Base-by-base conservation (phyloP, 345 rosid genomes). In the Camelina sativa region DNA sequence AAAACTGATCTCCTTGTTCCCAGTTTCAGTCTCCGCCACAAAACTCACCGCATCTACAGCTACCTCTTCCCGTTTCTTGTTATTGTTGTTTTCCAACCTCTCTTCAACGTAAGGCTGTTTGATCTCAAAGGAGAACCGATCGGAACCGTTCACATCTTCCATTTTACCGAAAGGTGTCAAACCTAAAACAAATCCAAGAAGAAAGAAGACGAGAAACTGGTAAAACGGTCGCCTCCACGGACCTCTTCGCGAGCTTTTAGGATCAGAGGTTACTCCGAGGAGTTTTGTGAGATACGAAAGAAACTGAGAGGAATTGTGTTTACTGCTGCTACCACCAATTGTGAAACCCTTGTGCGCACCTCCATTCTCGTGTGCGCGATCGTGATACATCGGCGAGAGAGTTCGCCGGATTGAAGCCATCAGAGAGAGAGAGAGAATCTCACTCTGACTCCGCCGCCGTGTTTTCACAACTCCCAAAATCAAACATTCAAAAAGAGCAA, bases 321-420 rank as follows among this genome's bases (percentile, higher is more conserved):
- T 85, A 20, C 55, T 56, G 67, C 79, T 84, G 12, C 62, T 59
- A 30, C 62, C 72, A 22, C 74, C 85, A 48, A 72, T 71, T n/a
- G 80, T 54, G 34, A 82, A 79, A 44, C 61, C 63, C 68, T 78
- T 86, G 61, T 71, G 79, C 28, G 83, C 73, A 19, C 76, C 82
- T 12, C 91, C 90, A 69, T 83, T 85, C 54, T 74, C 85, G 73
- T 79, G 81, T 0, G 82, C 58, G 15, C 94, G 94, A 75, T 89
- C 90, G 62, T 76, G 89, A 74, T 79, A 70, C 2, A 86, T 85
- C 53, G 95, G 97, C 43, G 98, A 94, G 57, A 90, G 89, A 62
- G 97, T 87, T 72, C 99, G 88, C 61, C 99, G 91, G 83, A 90
- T 66, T 17, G 99, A 94, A 35, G 96, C 97, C 99, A 91, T 91